Evolutionary conservation across 768 basidiomycete genomes (phyloP).

Genomic region (Mycena venus): DNA sequence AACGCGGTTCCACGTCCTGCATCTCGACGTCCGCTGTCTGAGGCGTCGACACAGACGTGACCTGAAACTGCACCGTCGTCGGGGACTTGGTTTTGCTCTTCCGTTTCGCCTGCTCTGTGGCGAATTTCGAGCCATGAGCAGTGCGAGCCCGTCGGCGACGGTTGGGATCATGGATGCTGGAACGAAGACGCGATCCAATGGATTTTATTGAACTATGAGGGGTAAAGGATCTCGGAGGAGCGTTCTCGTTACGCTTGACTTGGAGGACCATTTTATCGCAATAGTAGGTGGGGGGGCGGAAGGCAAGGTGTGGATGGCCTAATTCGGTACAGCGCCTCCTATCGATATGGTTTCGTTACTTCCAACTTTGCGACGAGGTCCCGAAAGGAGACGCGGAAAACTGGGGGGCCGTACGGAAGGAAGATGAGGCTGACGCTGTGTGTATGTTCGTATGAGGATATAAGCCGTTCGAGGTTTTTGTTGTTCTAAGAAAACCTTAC

Average conservation of each 20-base stretch:
- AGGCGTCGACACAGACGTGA: constrained; percentile 29
- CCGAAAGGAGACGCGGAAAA: neutral
- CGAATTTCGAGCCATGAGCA: constrained; percentile 11
- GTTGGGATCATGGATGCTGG: constrained; percentile 15
- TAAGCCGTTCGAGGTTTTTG: neutral
- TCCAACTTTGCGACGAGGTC: neutral
- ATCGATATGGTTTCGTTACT: neutral
- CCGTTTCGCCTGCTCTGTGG: constrained; percentile 14
- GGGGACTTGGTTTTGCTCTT: constrained; percentile 12
- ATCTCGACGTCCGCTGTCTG: constrained; percentile 35
- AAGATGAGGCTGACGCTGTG: neutral
- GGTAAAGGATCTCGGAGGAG: neutral
- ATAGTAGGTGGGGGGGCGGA: neutral
- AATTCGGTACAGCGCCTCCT: neutral
- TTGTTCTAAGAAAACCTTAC: neutral
- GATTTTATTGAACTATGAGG: constrained; percentile 1
- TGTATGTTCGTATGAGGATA: neutral
- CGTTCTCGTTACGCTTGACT: constrained; percentile 28
- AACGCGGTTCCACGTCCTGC: constrained; percentile 29
- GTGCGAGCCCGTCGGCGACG: constrained; percentile 4
- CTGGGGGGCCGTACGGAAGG: neutral
- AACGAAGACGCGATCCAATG: constrained; percentile 23
- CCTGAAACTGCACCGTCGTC: constrained; percentile 24
- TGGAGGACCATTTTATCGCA: constrained; percentile 16
- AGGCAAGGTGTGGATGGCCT: neutral